Evolutionary conservation across 768 basidiomycete species (phyloP).

Genomic region (Auriculariales sp.): DNA sequence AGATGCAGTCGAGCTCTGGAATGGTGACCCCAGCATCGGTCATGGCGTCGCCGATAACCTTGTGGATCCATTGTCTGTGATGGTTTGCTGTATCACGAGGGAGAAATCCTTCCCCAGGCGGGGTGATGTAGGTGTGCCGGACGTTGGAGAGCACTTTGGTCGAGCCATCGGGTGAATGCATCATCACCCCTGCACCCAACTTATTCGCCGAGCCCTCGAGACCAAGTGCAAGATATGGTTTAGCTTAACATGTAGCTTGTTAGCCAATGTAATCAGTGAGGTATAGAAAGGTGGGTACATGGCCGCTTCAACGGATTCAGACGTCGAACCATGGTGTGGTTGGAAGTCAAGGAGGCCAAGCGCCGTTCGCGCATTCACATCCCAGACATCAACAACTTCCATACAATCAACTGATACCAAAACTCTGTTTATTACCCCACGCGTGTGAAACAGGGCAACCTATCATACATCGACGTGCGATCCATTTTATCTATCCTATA

Average conservation of each 20-base stretch:
- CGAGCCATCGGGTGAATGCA: slow-evolving; percentile 60
- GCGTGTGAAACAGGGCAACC: no score
- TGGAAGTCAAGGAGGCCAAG: no score
- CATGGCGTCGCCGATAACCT: slow-evolving; percentile 67
- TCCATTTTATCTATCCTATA: no score
- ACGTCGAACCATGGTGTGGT: background rate
- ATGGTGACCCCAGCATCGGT: slow-evolving; percentile 52
- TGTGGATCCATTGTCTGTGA: slow-evolving; percentile 84
- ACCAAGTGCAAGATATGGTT: slow-evolving; percentile 75
- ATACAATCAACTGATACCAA: no score
- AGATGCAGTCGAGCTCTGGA: slow-evolving; percentile 82
- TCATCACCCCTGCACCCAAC: slow-evolving; percentile 84
- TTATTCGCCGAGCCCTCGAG: slow-evolving; percentile 98
- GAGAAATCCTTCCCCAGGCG: slow-evolving; percentile 94
- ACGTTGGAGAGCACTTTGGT: slow-evolving; percentile 78
- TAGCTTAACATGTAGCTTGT: slow-evolving; percentile 24
- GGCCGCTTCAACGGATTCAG: background rate
- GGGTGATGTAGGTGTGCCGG: slow-evolving; percentile 97
- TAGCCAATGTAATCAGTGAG: background rate
- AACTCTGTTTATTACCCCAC: no score
- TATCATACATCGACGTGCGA: no score
- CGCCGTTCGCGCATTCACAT: no score
- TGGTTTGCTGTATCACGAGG: slow-evolving; percentile 92
- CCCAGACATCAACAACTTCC: no score
- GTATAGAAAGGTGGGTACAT: background rate